These are phyloP conservation scores for Dothideomycetidae sp. DNA, from an alignment of 2,329 filamentous ascomycete species.

Conservation along the genomic window DNA sequence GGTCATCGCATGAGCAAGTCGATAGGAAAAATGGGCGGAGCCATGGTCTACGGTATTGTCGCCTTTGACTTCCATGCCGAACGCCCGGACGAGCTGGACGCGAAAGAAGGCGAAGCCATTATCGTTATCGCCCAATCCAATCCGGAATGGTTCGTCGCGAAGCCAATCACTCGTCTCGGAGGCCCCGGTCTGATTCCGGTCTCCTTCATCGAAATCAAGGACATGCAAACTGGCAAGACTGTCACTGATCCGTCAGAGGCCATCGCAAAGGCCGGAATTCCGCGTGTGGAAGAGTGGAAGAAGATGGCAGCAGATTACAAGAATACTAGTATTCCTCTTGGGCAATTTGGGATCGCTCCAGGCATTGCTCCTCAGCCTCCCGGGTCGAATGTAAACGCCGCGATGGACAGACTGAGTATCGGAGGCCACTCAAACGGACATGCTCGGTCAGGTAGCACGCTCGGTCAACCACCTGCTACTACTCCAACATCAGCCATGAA, in stretches of 20 bases:
- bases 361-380: slow-evolving; percentile 10
- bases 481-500: slow-evolving; percentile 28
- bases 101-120: slow-evolving; percentile 88
- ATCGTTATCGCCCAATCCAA: slow-evolving; percentile 98
- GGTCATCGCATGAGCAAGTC: slow-evolving; percentile 25
- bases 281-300: slow-evolving; percentile 97
- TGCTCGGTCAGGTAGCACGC: slow-evolving; percentile 19
- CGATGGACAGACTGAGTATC: slow-evolving; percentile 65
- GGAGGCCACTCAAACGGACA: slow-evolving; percentile 32
- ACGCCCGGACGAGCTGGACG: slow-evolving; percentile 87
- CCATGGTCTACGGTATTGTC: slow-evolving; percentile 93
- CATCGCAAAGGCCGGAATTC: slow-evolving; percentile 76
- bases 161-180: slow-evolving; percentile 93
- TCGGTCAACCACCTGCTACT: slow-evolving; percentile 24
- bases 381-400: slow-evolving; percentile 13
- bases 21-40: slow-evolving; percentile 45
- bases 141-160: slow-evolving; percentile 97
- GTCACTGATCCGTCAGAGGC: slow-evolving; percentile 73
- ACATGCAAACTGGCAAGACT: slow-evolving; percentile 76
- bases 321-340: slow-evolving; percentile 93
- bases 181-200: slow-evolving; percentile 92
- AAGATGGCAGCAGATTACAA: slow-evolving; percentile 99
- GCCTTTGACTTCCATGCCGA: slow-evolving; percentile 96
- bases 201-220: slow-evolving; percentile 89
- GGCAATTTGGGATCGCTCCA: slow-evolving; percentile 50